Base-by-base conservation (phyloP, 1,284 basidiomycete species). In the Trichosporon asahii region DNA sequence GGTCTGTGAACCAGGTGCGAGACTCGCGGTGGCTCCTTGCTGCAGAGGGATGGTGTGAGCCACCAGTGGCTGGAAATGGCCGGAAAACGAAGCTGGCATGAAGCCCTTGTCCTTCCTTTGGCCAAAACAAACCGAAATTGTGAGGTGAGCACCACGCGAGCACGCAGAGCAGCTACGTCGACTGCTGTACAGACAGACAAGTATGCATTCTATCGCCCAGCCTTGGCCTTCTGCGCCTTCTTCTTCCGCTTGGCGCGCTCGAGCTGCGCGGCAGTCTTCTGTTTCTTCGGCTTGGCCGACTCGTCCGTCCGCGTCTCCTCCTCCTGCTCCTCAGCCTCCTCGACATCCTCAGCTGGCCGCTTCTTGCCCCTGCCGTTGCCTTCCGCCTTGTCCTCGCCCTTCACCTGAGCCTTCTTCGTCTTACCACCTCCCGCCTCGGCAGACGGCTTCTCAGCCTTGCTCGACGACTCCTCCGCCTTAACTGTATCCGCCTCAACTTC, bases 181-280 rank as follows among this genome's bases (percentile, higher is more conserved):
- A n/a, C n/a, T n/a, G n/a, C n/a, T n/a, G n/a, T n/a, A n/a, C n/a
- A 31, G 9, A 14, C 12, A 11, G 14, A n/a, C 27, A 12, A 15
- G 15, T 27, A 61, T 61, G 29, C 57, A 21, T 33, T 15, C 29
- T 33, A 61, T 66, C 71, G 70, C 63, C 27, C 57, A 11, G 57
- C 57, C 27, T 61, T 61, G 27, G 57, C 57, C 72, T 78, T 78
- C 71, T 82, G 79, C 40, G 67, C 71, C 68, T 76, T 70, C 75
- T 81, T 82, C 77, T 82, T 82, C 53, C 81, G 66, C 65, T 72
- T 72, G 1, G 70, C 73, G 31, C 81, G 71, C 69, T 80, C 78
- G 29, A 74, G 53, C 70, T 82, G 81, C 9, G 81, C 81, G 11
- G 60, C 68, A 2, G 80, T 80, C 73, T 80, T 65, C 44, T 21